Evolutionary conservation across 345 rosid species (phyloP).

Genomic region (Theobroma cacao): DNA sequence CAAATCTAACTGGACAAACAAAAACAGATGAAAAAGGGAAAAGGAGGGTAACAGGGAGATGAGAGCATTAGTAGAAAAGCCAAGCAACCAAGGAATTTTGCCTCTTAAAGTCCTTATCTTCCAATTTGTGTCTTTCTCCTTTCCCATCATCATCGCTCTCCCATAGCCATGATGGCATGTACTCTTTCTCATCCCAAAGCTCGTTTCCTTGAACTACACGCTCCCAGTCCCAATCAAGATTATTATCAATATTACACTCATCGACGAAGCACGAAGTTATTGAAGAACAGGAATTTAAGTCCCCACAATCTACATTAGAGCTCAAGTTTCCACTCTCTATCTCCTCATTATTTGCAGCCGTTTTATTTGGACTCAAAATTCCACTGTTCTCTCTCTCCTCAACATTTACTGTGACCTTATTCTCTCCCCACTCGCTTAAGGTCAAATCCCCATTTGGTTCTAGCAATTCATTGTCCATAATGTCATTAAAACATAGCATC

Average conservation of each 20-base stretch:
- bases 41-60: neutral
- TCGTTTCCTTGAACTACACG: conserved; percentile 19
- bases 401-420: neutral
- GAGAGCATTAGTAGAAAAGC: conserved; percentile 32
- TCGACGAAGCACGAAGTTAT: conserved; percentile 23
- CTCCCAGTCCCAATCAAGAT: conserved; percentile 37
- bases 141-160: conserved; percentile 13
- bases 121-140: neutral
- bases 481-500: conserved; percentile 15
- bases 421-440: neutral
- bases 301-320: conserved; percentile 7
- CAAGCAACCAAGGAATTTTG: conserved; percentile 29
- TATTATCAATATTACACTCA: neutral
- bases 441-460: conserved; percentile 5
- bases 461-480: conserved; percentile 11
- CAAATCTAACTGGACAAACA: neutral
- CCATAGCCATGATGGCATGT: conserved; percentile 24
- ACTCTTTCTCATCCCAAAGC: neutral
- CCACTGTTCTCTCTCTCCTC: neutral
- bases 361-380: neutral
- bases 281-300: conserved; percentile 16
- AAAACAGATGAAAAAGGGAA: neutral
- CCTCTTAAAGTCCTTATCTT: conserved; percentile 1
- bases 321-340: neutral
- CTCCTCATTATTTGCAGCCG: neutral